phyloP scores from a whole-genome alignment of 106 monocot genomes.

The Platanthera guangdongensis region DNA sequence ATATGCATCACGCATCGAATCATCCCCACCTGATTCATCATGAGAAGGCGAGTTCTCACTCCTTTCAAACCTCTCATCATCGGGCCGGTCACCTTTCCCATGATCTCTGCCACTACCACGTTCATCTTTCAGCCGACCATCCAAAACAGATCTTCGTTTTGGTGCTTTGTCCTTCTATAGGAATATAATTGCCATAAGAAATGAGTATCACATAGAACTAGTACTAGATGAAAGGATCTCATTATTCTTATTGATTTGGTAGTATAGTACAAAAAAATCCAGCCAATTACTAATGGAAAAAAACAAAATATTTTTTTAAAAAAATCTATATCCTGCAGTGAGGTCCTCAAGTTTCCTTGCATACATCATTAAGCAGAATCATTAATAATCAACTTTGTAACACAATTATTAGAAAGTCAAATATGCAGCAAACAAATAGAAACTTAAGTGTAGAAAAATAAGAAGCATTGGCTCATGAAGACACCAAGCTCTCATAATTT shows the following conservation, averaged over 20 bases:
- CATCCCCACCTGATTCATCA: conserved; percentile 44
- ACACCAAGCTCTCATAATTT: not conserved
- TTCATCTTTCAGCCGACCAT: conserved; percentile 61
- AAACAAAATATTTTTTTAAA: too few relatives aligned
- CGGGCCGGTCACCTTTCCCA: conserved; percentile 30
- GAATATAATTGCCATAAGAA: not conserved
- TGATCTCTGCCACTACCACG: conserved; percentile 58
- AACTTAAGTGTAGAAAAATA: not conserved
- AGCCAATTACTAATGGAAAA: not conserved
- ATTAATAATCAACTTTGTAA: not conserved
- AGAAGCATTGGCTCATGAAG: not conserved
- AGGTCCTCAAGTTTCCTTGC: not conserved
- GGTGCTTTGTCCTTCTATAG: conserved; percentile 43
- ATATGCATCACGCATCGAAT: conserved; percentile 57
- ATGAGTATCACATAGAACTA: not conserved
- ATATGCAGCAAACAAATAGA: not conserved
- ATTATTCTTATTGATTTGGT: not conserved
- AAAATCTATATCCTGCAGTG: not conserved
- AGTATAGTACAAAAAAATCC: not conserved
- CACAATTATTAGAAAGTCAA: not conserved
- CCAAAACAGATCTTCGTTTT: conserved; percentile 48
- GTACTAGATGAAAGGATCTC: too few relatives aligned
- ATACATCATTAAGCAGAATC: not conserved
- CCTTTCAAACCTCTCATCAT: conserved; percentile 44
- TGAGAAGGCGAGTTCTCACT: conserved; percentile 48